phyloP scores from a whole-genome alignment of 768 basidiomycete species.

The Lactarius sp. region DNA sequence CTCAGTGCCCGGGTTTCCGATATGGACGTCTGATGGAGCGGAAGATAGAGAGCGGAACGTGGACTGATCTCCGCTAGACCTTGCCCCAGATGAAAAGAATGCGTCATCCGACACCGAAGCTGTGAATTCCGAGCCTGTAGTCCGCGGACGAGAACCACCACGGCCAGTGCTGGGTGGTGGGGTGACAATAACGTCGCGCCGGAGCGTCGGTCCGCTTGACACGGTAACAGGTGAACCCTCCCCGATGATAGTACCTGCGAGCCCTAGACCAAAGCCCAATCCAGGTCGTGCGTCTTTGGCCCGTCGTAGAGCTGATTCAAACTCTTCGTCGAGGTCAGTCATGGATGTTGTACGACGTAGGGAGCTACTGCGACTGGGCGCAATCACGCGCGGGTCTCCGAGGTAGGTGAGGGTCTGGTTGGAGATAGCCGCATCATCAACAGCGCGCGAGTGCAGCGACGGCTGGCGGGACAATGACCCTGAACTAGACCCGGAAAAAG shows the following conservation, averaged over 20 bases:
- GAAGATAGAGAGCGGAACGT: constrained; percentile 38
- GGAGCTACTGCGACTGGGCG: constrained; percentile 56
- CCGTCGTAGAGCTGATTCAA: constrained; percentile 40
- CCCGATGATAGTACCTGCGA: constrained; percentile 32
- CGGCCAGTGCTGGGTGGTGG: constrained; percentile 41
- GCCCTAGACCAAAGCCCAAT: constrained; percentile 42
- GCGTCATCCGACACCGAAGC: constrained; percentile 40
- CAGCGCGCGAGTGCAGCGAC: constrained; percentile 58
- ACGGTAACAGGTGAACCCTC: constrained; percentile 67
- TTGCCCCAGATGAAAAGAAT: constrained; percentile 43
- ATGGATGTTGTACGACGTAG: constrained; percentile 65
- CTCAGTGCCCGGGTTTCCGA: constrained; percentile 27
- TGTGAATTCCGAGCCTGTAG: constrained; percentile 28
- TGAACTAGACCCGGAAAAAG: constrained; percentile 42
- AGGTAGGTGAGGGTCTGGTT: constrained; percentile 64
- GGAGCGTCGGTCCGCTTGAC: constrained; percentile 54
- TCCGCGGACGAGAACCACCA: constrained; percentile 30
- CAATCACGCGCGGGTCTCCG: constrained; percentile 69
- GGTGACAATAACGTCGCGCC: constrained; percentile 40
- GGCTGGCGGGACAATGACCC: constrained; percentile 38
- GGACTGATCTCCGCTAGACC: constrained; percentile 33
- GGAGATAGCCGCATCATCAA: constrained; percentile 68
- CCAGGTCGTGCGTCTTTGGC: constrained; percentile 41
- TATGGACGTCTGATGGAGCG: constrained; percentile 29
- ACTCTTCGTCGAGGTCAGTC: constrained; percentile 68